Conservation (phyloP, 371 early-diverging fungal genomes). For the Mortierella sp. region DNA sequence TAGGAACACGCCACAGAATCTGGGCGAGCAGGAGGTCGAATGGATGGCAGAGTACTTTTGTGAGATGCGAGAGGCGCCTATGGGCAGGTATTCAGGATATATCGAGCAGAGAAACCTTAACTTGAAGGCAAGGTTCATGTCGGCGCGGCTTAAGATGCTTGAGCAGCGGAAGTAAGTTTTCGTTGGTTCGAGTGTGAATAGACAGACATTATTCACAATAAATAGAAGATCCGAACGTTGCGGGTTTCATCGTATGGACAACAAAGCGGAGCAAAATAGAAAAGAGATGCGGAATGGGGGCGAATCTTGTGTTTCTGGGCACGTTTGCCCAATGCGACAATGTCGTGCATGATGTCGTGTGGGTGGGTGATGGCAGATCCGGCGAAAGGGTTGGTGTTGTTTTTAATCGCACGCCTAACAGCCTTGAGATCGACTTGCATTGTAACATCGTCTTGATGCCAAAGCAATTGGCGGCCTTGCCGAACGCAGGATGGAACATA, state of each 20-base stretch:
- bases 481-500: conserved; percentile 96
- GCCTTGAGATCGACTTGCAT: conserved; percentile 82
- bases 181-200: too few relatives aligned
- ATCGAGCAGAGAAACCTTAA: not conserved
- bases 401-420: conserved; percentile 85
- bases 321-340: conserved; percentile 83
- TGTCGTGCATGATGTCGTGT: conserved; percentile 95
- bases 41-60: conserved; percentile 5
- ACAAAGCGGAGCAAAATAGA: too few relatives aligned
- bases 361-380: conserved; percentile 96
- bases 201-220: too few relatives aligned
- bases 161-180: too few relatives aligned
- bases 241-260: not conserved
- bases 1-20: not conserved
- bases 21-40: not conserved
- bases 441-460: conserved; percentile 85
- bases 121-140: not conserved
- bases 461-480: conserved; percentile 95
- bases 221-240: too few relatives aligned
- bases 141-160: too few relatives aligned
- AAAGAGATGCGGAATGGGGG: too few relatives aligned
- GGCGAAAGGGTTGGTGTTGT: conserved; percentile 94
- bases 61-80: not conserved
- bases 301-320: conserved; percentile 86
- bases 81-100: not conserved